phyloP scores from a whole-genome alignment of 192 early-diverging fungal genomes.

The Coemansia sp. region DNA sequence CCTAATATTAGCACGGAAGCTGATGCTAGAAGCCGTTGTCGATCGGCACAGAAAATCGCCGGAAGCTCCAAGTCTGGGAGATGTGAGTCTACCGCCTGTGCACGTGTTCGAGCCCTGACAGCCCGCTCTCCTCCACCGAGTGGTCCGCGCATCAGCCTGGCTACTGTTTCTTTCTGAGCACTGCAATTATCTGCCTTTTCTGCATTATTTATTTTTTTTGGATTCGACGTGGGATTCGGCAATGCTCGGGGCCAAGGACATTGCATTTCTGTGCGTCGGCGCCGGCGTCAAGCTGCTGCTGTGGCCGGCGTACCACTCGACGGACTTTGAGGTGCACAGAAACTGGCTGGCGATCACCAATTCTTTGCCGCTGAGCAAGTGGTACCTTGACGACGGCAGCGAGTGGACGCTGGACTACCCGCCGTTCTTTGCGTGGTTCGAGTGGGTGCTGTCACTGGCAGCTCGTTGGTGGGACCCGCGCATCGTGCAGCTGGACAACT shows the following conservation, averaged over 20 bases:
- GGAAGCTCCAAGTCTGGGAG: background rate
- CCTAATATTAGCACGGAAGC: too few relatives aligned
- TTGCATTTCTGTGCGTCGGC: conserved; percentile 37
- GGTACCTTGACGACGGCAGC: conserved; percentile 87
- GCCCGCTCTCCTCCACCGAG: background rate
- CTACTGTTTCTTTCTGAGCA: too few relatives aligned
- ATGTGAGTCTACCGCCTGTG: background rate
- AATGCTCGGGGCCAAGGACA: conserved; percentile 22
- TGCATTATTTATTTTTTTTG: background rate
- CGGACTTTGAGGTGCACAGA: conserved; percentile 99
- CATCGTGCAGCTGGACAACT: conserved; percentile 77
- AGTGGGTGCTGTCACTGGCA: conserved; percentile 68
- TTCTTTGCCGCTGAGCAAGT: conserved; percentile 74
- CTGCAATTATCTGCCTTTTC: background rate
- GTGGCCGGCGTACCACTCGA: conserved; percentile 83
- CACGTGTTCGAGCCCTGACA: background rate
- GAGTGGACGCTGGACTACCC: conserved; percentile 98
- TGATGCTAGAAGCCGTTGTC: too few relatives aligned
- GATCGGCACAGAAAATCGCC: background rate
- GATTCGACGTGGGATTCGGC: background rate
- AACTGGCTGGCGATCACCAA: conserved; percentile 97
- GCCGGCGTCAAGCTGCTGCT: conserved; percentile 65
- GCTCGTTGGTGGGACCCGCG: conserved; percentile 64
- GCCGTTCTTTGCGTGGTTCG: conserved; percentile 98
- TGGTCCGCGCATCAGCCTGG: background rate